Evolutionary conservation across 768 basidiomycete species (phyloP).

Genomic region (Trametes cingulata): DNA sequence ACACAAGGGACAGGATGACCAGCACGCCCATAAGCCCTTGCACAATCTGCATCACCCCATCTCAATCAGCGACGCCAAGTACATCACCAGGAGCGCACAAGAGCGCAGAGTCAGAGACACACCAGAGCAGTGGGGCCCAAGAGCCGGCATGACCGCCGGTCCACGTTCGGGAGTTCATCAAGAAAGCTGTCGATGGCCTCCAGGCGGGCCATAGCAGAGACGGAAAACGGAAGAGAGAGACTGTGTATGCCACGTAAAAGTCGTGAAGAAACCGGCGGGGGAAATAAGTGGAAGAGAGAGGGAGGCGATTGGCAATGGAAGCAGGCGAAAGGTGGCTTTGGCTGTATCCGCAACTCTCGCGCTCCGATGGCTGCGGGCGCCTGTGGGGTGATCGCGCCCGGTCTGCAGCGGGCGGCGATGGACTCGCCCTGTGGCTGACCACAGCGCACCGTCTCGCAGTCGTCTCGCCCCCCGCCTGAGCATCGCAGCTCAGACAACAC

Average conservation of each 20-base stretch:
- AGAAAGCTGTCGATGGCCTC: slow-evolving; percentile 23
- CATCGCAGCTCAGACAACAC: too few species aligned
- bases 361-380: neutral
- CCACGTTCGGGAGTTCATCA: slow-evolving; percentile 40
- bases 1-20: slow-evolving; percentile 83
- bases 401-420: neutral
- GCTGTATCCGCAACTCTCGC: neutral
- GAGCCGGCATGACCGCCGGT: slow-evolving; percentile 45
- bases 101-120: too few species aligned
- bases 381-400: neutral
- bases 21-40: slow-evolving; percentile 89
- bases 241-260: neutral
- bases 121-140: slow-evolving; percentile 51
- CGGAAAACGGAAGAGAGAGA: neutral
- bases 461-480: too few species aligned
- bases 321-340: slow-evolving; percentile 8
- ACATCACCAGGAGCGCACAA: neutral
- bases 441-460: neutral
- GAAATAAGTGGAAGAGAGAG: neutral
- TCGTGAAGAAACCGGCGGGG: neutral
- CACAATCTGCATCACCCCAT: slow-evolving; percentile 51
- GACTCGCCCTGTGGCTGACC: neutral
- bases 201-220: slow-evolving; percentile 9
- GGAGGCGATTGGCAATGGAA: slow-evolving; percentile 11
- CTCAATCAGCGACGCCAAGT: slow-evolving; percentile 1